Conservation (phyloP, 2,329 filamentous ascomycete species). For the Fusarium graminum region DNA sequence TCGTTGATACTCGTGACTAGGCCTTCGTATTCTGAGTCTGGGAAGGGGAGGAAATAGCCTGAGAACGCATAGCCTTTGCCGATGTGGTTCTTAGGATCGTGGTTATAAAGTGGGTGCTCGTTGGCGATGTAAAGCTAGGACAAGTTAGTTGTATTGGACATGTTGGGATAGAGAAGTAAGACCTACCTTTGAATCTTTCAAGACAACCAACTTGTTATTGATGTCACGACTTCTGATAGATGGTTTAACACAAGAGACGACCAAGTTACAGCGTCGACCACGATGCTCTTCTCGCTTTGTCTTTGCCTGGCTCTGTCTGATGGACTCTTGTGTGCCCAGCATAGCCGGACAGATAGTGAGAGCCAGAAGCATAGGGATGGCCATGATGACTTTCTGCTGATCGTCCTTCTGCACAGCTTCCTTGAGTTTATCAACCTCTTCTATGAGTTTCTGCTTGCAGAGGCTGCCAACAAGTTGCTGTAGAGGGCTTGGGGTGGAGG, state of each 20-base stretch:
- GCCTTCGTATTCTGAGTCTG: constrained; percentile 62
- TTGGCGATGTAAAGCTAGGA: constrained; percentile 49
- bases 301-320: constrained; percentile 61
- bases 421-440: constrained; percentile 49
- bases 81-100: constrained; percentile 55
- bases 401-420: constrained; percentile 45
- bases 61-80: constrained; percentile 67
- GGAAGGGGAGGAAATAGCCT: constrained; percentile 70
- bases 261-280: constrained; percentile 61
- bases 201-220: constrained; percentile 60
- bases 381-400: constrained; percentile 48
- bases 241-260: constrained; percentile 61
- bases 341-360: constrained; percentile 55
- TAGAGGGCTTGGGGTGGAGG: constrained; percentile 36
- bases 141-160: constrained; percentile 1
- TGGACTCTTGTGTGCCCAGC: constrained; percentile 61
- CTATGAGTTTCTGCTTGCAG: constrained; percentile 46
- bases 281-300: constrained; percentile 62
- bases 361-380: constrained; percentile 49
- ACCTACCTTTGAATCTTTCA: constrained; percentile 58
- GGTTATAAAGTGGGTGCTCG: constrained; percentile 46
- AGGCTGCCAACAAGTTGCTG: constrained; percentile 42
- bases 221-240: constrained; percentile 59
- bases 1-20: constrained; percentile 63
- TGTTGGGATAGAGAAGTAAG: background rate